Percentiles rank a stretch among this genome's conserved stretches.
These are phyloP conservation scores for Fennellomyces sp. DNA, from an alignment of 371 early-diverging fungal species.

Conservation along the genomic window DNA sequence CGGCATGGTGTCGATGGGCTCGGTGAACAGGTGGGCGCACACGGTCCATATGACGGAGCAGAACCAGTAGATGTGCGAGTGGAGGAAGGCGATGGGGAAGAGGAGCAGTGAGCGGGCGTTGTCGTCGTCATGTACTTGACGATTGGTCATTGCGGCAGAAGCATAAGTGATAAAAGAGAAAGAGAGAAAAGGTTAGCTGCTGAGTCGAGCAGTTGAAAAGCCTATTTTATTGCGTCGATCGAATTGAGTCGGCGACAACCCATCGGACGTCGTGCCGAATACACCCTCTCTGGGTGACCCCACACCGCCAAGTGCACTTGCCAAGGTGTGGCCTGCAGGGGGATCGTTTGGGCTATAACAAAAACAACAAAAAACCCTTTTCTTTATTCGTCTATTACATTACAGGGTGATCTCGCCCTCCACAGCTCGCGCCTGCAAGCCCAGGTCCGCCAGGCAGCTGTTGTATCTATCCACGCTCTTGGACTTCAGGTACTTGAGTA, in stretches of 20 bases:
- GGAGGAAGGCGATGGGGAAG: slow-evolving; percentile 16
- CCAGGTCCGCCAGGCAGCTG: slow-evolving; percentile 69
- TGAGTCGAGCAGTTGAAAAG: no score
- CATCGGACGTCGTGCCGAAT: neutral
- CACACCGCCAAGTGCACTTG: neutral
- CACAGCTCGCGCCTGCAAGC: slow-evolving; percentile 71
- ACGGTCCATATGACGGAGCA: slow-evolving; percentile 21
- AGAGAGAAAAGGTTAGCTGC: neutral
- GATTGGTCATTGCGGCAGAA: neutral
- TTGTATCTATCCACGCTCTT: slow-evolving; percentile 73
- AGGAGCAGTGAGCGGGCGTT: slow-evolving; percentile 6
- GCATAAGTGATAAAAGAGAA: neutral
- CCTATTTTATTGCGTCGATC: neutral
- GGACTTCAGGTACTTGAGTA: slow-evolving; percentile 90
- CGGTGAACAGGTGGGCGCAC: slow-evolving; percentile 4
- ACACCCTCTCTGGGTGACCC: neutral
- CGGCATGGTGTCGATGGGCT: neutral
- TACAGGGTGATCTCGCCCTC: slow-evolving; percentile 72
- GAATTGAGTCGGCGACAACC: neutral
- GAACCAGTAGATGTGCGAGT: slow-evolving; percentile 19
- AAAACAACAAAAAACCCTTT: neutral
- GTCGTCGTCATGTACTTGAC: slow-evolving; percentile 3
- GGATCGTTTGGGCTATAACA: neutral
- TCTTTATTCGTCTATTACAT: slow-evolving; percentile 8
- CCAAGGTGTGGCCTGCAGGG: no score